Evolutionary conservation across 305 asterid species (phyloP).

Genomic region (Fraxinus sp.): DNA sequence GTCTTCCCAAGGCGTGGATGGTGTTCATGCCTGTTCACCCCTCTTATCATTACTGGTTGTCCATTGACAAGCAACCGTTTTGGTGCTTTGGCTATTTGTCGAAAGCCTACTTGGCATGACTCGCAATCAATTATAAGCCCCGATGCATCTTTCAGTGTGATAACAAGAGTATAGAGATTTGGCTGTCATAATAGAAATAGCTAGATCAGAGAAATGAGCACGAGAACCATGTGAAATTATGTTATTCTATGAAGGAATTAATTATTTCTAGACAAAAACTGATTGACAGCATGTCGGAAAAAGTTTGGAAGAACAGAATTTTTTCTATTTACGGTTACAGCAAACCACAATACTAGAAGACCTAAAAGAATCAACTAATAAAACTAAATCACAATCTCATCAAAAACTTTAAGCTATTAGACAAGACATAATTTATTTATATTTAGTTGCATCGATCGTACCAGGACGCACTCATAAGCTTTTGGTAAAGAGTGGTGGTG

Average conservation of each 20-base stretch:
- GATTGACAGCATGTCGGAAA: not conserved
- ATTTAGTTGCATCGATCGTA: not conserved
- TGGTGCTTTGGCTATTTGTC: slow-evolving; percentile 76
- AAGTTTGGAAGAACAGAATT: not conserved
- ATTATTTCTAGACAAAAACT: slow-evolving; percentile 7
- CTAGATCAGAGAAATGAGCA: slow-evolving; percentile 25
- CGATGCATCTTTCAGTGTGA: slow-evolving; percentile 81
- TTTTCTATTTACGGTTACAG: not conserved
- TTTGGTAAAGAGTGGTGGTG: not conserved
- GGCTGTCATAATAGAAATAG: slow-evolving; percentile 63
- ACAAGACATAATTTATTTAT: not conserved
- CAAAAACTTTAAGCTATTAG: not conserved
- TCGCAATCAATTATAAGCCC: slow-evolving; percentile 81
- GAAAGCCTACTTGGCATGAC: slow-evolving; percentile 91
- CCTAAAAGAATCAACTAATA: not conserved
- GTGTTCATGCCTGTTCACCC: slow-evolving; percentile 97
- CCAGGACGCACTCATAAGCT: not conserved
- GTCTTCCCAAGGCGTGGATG: slow-evolving; percentile 98
- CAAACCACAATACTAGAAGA: slow-evolving; percentile 4
- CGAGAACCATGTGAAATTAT: not conserved
- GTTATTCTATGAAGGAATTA: not conserved
- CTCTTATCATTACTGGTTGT: slow-evolving; percentile 88
- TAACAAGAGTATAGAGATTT: slow-evolving; percentile 80
- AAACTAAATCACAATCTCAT: not conserved
- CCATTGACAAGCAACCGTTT: slow-evolving; percentile 94